Evolutionary conservation across 305 asterid species (phyloP).

Genomic region (Fraxinus paxiana): DNA sequence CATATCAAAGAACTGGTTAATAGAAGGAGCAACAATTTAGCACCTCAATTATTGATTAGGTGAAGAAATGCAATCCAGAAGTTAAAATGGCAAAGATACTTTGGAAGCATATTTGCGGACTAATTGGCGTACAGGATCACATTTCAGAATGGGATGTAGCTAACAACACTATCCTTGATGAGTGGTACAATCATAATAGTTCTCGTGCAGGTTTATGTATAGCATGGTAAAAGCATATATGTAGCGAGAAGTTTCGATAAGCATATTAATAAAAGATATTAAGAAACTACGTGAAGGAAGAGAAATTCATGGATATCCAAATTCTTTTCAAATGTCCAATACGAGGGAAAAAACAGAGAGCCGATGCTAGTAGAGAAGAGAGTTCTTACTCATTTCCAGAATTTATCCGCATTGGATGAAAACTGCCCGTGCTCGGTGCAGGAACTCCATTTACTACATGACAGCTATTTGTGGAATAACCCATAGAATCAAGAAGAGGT

Average conservation of each 20-base stretch:
- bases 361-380: constrained; percentile 4
- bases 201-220: background rate
- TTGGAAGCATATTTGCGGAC: background rate
- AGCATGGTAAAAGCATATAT: background rate
- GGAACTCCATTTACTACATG: constrained; percentile 71
- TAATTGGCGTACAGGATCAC: background rate
- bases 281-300: background rate
- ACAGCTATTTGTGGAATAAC: constrained; percentile 42
- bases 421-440: constrained; percentile 45
- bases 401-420: constrained; percentile 56
- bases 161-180: background rate
- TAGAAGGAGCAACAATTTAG: background rate
- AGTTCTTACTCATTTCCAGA: constrained; percentile 61
- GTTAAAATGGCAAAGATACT: background rate
- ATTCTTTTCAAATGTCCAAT: background rate
- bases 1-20: background rate
- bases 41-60: background rate
- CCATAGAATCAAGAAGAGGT: constrained; percentile 61
- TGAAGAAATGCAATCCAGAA: background rate
- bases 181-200: background rate
- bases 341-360: background rate
- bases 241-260: background rate
- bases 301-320: background rate
- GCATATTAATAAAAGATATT: background rate
- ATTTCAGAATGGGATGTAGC: background rate